phyloP scores from a whole-genome alignment of 208 protist species.

The Acanthamoeba sp. region DNA sequence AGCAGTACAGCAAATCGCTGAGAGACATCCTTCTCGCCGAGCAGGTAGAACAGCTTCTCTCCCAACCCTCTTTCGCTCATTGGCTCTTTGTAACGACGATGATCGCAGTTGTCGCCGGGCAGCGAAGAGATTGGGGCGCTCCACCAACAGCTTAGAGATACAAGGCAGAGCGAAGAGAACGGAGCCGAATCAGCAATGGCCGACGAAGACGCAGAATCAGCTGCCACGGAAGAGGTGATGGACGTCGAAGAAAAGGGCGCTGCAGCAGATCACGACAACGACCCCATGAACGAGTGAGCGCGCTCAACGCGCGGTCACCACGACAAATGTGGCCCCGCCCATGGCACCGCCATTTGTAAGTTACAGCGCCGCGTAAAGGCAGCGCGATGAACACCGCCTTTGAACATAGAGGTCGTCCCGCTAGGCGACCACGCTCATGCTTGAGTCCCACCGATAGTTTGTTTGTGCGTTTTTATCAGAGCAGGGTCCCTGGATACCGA shows the following conservation, averaged over 20 bases:
- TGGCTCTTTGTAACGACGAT: not conserved
- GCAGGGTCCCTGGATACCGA: no score
- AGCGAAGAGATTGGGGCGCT: not conserved
- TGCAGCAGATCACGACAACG: not conserved
- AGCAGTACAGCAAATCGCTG: not conserved
- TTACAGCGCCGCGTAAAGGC: no score
- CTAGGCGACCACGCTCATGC: no score
- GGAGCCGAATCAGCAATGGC: not conserved
- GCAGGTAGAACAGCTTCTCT: not conserved
- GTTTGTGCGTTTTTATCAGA: no score
- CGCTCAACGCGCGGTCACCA: no score
- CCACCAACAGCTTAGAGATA: not conserved
- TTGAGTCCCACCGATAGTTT: no score
- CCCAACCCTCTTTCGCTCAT: not conserved
- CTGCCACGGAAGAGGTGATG: not conserved
- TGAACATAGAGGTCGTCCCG: no score
- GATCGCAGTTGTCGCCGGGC: not conserved
- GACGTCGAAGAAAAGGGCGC: not conserved
- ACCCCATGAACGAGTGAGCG: constrained; percentile 33
- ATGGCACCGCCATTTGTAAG: no score
- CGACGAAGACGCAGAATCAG: not conserved
- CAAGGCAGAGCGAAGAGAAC: not conserved
- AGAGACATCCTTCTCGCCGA: constrained; percentile 10
- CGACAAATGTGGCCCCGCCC: no score
- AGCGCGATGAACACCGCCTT: no score